Conservation (phyloP, 768 basidiomycete species). For the Lactarius deliciosus region DNA sequence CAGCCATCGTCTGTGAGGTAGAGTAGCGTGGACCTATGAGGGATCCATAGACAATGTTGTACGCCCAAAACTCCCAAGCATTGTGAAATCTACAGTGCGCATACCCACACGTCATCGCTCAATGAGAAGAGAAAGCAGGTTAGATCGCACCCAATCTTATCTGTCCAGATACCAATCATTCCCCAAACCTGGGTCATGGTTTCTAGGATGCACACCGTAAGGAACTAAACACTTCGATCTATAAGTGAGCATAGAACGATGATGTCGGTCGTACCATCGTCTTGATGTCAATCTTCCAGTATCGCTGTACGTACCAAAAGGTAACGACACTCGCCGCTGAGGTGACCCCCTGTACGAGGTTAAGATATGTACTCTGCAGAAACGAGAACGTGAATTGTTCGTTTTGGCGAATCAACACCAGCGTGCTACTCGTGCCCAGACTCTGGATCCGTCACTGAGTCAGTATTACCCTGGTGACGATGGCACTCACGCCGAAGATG, state of each 20-base stretch:
- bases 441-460: conserved; percentile 45
- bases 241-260: background rate
- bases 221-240: conserved; percentile 47
- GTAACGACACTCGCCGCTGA: conserved; percentile 68
- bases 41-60: conserved; percentile 75
- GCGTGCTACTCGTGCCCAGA: conserved; percentile 73
- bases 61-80: conserved; percentile 87
- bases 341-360: conserved; percentile 71
- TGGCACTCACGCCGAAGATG: conserved; percentile 62
- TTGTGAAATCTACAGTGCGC: conserved; percentile 55
- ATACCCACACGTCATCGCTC: background rate
- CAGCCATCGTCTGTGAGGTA: conserved; percentile 86
- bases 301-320: conserved; percentile 81
- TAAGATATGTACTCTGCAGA: conserved; percentile 76
- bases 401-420: conserved; percentile 77
- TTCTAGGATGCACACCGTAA: conserved; percentile 73
- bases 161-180: conserved; percentile 83
- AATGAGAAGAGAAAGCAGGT: background rate
- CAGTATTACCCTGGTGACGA: background rate
- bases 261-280: conserved; percentile 50
- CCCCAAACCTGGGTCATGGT: conserved; percentile 83
- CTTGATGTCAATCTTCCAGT: conserved; percentile 79
- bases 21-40: conserved; percentile 90
- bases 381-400: conserved; percentile 81
- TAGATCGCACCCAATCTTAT: conserved; percentile 60